Base-by-base conservation (phyloP, 768 basidiomycete species). In the Suillus hirtellus region DNA sequence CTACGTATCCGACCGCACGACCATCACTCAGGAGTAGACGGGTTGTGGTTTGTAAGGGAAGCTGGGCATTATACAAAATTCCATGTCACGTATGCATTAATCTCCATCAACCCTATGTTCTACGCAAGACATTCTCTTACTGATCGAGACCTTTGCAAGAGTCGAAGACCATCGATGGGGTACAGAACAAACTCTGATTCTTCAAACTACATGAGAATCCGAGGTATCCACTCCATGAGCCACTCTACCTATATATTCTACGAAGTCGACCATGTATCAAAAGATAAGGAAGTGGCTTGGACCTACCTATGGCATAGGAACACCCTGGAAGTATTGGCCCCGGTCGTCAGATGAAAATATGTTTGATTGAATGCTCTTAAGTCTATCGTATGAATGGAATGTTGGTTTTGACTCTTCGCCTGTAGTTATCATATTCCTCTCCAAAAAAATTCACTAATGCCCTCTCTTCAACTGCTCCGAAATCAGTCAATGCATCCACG, bases 361-460 rank as follows among this genome's bases (percentile, higher is more conserved):
- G 34, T 37, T 31, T 50, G 27, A 27, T 38, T 47, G 11, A 21
- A 37, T 56, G 34, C 12, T 17, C 31, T 43, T 6, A 31, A 34
- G 17, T 74, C 70, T 75, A 96, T 9, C 86, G 86, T 65, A 96
- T 84, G 70, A 95, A 90, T 3, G 96, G 96, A 24, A 99, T 93
- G 73, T 84, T 84, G 0, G 94, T 94, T n/a, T 92, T 88, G 17
- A 96, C 95, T 19, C 81, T 76, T 42, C 81, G 79, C 59, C 89
- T 82, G 75, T 98, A 99, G 50, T 82, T 71, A 40, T 87, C 78
- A 69, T 99, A 99, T 43, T 90, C 89, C 19, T 92, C 80, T 0
- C 96, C 97, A 67, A 99, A 99, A 80, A 99, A 99, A 61, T 79
- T 82, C 52, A 96, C 74, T 58, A 99, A 80, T 11, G 85, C 85